phyloP scores from a whole-genome alignment of 202 grass and related monocot species.

The Musa balbisiana region DNA sequence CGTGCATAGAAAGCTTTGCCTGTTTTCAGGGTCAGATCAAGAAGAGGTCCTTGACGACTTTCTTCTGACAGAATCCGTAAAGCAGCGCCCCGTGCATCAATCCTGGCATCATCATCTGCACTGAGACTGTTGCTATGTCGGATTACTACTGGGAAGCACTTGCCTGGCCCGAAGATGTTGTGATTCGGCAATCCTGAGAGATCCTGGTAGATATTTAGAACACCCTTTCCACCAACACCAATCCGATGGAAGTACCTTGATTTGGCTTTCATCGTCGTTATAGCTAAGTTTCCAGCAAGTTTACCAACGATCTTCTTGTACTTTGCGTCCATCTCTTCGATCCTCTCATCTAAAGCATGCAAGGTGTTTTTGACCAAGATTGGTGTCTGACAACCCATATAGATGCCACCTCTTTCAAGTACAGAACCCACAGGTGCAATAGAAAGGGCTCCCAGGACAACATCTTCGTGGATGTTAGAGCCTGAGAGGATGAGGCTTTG shows the following conservation, averaged over 20 bases:
- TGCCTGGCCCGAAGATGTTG: conserved; percentile 46
- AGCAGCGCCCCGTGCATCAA: conserved; percentile 47
- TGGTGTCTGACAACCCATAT: conserved; percentile 37
- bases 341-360: conserved; percentile 41
- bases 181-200: conserved; percentile 38
- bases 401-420: conserved; percentile 49
- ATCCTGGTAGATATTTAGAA: conserved; percentile 42
- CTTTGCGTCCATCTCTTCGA: conserved; percentile 47
- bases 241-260: conserved; percentile 75
- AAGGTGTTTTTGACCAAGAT: conserved; percentile 56
- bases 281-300: conserved; percentile 53
- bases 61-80: conserved; percentile 51
- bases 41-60: conserved; percentile 33
- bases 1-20: conserved; percentile 61
- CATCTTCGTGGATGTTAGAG: conserved; percentile 47
- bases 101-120: conserved; percentile 61
- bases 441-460: conserved; percentile 60
- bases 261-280: conserved; percentile 66
- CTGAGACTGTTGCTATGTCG: conserved; percentile 76
- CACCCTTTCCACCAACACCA: conserved; percentile 40
- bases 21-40: conserved; percentile 56
- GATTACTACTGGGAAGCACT: conserved; percentile 45
- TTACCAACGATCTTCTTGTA: conserved; percentile 63
- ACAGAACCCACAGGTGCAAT: conserved; percentile 43
- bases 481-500: conserved; percentile 51